Base-by-base conservation (phyloP, 2,329 filamentous ascomycete genomes). In the Cercospora canescens region DNA sequence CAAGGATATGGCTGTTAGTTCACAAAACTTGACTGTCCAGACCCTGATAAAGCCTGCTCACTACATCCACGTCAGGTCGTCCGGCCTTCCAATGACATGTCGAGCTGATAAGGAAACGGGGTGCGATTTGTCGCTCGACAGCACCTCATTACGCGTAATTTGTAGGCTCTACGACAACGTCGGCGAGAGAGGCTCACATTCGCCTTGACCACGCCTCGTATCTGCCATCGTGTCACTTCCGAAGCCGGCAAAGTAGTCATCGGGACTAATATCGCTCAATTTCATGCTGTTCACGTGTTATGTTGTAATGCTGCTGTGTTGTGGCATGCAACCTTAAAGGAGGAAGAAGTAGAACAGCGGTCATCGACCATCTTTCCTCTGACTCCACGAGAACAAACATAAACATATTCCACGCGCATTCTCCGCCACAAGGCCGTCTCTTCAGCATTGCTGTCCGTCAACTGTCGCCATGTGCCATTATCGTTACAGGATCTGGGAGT, bases 401-500 rank as follows among this genome's bases (percentile, higher is more conserved):
- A 60, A 9, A 52, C 35, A 26, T 50, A 35, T 34, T 14, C 4
- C 12, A 11, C 26, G 16, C 35, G 7, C 58, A 26, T 24, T 26
- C 60, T 41, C 21, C 26, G 39, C 28, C 30, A 11, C 14, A 35
- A 16, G n/a, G 52, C n/a, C 16, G 28, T 21, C 54, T 21, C 16
- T 39, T 24, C n/a, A 30, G 21, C 32, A 16, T 9, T 12, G 24
- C 14, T n/a, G 9, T n/a, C 48, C 26, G 12, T 26, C 32, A 30
- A 8, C 18, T 35, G 9, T 21, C 18, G 18, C 30, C 24, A 63
- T 63, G 61, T 63, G 61, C 34, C 61, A 63, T n/a, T 63, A 63
- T 32, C 61, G 61, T n/a, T 63, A 63, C 28, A 54, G 54, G 8
- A 63, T 63, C 30, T 63, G 61, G 61, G 54, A 57, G 12, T 63